phyloP scores from a whole-genome alignment of 805 yeast species.

The Kluyveromyces lactis region DNA sequence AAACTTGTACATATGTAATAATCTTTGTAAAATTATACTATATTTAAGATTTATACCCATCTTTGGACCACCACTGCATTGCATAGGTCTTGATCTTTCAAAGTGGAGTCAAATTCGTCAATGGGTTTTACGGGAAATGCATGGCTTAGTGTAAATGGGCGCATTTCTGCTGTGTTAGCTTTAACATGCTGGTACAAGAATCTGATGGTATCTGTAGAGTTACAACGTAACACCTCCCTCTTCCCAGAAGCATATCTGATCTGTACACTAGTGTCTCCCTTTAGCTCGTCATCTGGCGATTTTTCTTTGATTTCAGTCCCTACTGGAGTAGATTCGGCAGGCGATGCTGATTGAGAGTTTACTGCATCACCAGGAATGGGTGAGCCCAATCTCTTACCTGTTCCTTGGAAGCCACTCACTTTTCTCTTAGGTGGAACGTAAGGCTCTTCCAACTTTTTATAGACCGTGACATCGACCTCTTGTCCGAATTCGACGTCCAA shows the following conservation, averaged over 20 bases:
- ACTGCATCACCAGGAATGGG: conserved; percentile 69
- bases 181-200: conserved; percentile 63
- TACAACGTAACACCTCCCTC: conserved; percentile 54
- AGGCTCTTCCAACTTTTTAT: conserved; percentile 71
- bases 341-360: conserved; percentile 12
- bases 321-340: conserved; percentile 8
- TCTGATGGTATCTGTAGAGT: conserved; percentile 56
- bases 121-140: conserved; percentile 78
- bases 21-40: no score
- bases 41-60: conserved; percentile 38
- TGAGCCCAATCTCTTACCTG: conserved; percentile 81
- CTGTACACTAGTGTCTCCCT: conserved; percentile 71
- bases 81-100: conserved; percentile 66
- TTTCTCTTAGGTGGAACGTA: conserved; percentile 59
- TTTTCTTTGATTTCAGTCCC: conserved; percentile 17
- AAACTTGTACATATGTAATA: no score
- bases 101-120: conserved; percentile 45
- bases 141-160: conserved; percentile 60
- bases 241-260: conserved; percentile 79
- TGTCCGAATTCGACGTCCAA: conserved; percentile 82
- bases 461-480: conserved; percentile 87
- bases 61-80: conserved; percentile 89
- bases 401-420: conserved; percentile 65
- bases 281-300: conserved; percentile 18
- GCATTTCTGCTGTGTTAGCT: conserved; percentile 34